phyloP scores from a whole-genome alignment of 2,329 filamentous ascomycete genomes.

The Lecanicillium sp. region DNA sequence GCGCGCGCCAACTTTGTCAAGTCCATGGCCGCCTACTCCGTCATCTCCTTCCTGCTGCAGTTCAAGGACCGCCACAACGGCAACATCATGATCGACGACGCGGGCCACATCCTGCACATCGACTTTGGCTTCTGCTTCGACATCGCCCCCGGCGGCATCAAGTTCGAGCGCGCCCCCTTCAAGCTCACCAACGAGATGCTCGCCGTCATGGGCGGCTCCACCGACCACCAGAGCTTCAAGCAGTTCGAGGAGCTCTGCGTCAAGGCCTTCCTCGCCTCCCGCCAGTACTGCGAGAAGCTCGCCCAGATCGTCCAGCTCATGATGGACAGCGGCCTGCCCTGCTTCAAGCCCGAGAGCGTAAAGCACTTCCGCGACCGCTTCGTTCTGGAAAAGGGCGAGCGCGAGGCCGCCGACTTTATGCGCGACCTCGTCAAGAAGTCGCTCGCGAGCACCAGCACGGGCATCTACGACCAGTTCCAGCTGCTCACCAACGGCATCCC shows the following conservation, averaged over 20 bases:
- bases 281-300: conserved; percentile 83
- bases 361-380: conserved; percentile 90
- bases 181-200: conserved; percentile 98
- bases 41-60: conserved; percentile 93
- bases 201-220: conserved; percentile 92
- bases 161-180: conserved; percentile 96
- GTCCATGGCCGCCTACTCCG: conserved; percentile 96
- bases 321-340: conserved; percentile 93
- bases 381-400: conserved; percentile 83
- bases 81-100: conserved; percentile 99
- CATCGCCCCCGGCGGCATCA: conserved; percentile 92
- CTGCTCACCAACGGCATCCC: conserved; percentile 95
- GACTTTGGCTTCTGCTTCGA: conserved; percentile 99
- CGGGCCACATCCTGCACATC: conserved; percentile 95
- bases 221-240: conserved; percentile 79
- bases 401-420: conserved; percentile 94
- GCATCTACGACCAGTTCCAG: conserved; percentile 97
- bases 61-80: conserved; percentile 99
- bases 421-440: conserved; percentile 83
- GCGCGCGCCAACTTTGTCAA: conserved; percentile 97
- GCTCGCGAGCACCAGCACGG: conserved; percentile 83
- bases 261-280: conserved; percentile 85
- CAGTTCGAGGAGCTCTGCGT: conserved; percentile 96
- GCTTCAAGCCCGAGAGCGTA: conserved; percentile 95
- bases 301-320: conserved; percentile 87